phyloP scores from a whole-genome alignment of 164 flowering plant genomes.

The Nymphaea thermarum region DNA sequence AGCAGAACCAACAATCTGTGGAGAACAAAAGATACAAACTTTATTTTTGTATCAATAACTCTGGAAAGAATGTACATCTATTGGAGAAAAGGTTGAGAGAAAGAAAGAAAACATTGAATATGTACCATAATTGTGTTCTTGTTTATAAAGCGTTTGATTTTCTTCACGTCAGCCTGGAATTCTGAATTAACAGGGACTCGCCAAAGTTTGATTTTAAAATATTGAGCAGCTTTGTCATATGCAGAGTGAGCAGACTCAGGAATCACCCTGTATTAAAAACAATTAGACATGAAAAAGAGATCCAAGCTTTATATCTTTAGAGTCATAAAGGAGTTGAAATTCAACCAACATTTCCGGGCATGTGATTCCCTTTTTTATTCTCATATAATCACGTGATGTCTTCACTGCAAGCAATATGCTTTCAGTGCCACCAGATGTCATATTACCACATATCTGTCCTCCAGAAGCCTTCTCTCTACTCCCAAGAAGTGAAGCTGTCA shows the following conservation, averaged over 20 bases:
- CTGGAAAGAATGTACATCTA: not conserved
- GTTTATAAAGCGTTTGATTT: conserved; percentile 50
- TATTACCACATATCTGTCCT: conserved; percentile 93
- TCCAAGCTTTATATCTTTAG: not conserved
- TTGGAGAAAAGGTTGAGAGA: too few species aligned
- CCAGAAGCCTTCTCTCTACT: conserved; percentile 76
- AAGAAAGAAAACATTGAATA: not conserved
- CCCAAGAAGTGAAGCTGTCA: conserved; percentile 92
- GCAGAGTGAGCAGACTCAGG: conserved; percentile 99
- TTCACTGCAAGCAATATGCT: conserved; percentile 90
- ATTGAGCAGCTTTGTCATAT: conserved; percentile 96
- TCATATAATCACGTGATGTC: conserved; percentile 95
- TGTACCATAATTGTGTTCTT: conserved; percentile 77
- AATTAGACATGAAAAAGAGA: not conserved
- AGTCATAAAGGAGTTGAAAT: not conserved
- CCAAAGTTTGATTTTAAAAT: conserved; percentile 86
- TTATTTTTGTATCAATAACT: not conserved
- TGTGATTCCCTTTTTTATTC: conserved; percentile 58
- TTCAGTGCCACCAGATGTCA: conserved; percentile 99
- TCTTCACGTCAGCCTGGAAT: conserved; percentile 78
- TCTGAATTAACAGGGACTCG: conserved; percentile 85
- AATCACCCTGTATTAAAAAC: conserved; percentile 50
- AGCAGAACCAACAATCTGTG: conserved; percentile 96
- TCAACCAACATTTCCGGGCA: conserved; percentile 74
- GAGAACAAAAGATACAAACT: conserved; percentile 6